Evolutionary conservation across 805 yeast species (phyloP), one percentile per base, ranked within the genome.

Genomic region (Wickerhamiella allomyrinae): DNA sequence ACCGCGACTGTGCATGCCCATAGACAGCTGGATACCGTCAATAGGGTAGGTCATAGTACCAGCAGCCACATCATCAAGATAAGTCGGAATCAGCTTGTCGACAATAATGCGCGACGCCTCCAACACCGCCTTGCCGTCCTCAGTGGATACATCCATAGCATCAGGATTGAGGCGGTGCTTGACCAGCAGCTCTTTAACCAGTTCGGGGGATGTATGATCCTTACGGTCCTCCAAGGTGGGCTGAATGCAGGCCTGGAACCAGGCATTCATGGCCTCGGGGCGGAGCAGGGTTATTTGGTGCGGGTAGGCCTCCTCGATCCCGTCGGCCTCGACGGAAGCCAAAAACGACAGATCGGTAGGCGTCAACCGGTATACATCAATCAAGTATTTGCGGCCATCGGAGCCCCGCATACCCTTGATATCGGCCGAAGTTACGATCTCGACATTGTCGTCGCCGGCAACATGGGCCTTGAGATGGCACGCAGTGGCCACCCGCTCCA

Each of bases 181-280:
- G 33, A 70, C 65, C 34, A 71, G 65, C 39, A 77, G 76, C 46
- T 77, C 63, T 9, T 66, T 67, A 41, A 78, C 42, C 40, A 38
- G 33, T 39, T 43, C 52, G 23, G 45, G 51, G 29, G 37, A 37
- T 6, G 43, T 46, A 15, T 37, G 40, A 14, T 34, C 38, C 20
- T 43, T 42, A 27, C 47, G 43, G 34, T 76, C 65, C 52, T 74
- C 74, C 47, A 76, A 58, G 37, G 67, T 66, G 17, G 64, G 66
- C 13, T 80, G 72, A 2, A 80, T 70, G 56, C 78, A 74, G 45
- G 74, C 61, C 55, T 73, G 73, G 79, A 91, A 84, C 95, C 95
- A 89, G 52, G 77, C 83, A 51, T 78, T 89, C 38, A 89, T 75
- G 14, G 95, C 91, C 63, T 89, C 97, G 49, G 76, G 77, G 63